phyloP scores from a whole-genome alignment of 306 rosid species.

The Hippophae tibetana region DNA sequence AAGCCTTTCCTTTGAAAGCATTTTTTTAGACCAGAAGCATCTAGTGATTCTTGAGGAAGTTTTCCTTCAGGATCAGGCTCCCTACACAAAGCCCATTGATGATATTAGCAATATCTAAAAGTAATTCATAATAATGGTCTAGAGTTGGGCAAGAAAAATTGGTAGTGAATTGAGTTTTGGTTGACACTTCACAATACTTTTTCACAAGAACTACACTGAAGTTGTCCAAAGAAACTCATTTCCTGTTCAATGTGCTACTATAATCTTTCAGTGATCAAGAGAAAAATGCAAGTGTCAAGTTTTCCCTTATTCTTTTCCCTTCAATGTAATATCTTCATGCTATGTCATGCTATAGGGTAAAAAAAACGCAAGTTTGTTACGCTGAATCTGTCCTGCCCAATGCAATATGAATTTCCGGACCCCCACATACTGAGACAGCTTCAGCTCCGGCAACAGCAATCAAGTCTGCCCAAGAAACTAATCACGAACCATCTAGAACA shows the following conservation, averaged over 20 bases:
- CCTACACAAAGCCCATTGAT: slow-evolving; percentile 22
- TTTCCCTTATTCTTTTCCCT: background rate
- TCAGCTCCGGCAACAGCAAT: slow-evolving; percentile 94
- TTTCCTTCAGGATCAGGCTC: slow-evolving; percentile 79
- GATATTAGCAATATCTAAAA: background rate
- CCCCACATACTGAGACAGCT: slow-evolving; percentile 87
- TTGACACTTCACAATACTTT: slow-evolving; percentile 8
- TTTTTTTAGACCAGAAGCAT: slow-evolving; percentile 68
- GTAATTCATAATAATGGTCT: slow-evolving; percentile 3
- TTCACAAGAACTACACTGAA: background rate
- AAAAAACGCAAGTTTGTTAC: slow-evolving; percentile 40
- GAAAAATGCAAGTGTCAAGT: slow-evolving; percentile 6
- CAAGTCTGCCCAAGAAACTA: slow-evolving; percentile 91
- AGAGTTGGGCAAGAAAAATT: slow-evolving; percentile 4
- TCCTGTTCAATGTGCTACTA: background rate
- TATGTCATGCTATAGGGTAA: slow-evolving; percentile 10
- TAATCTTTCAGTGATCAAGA: background rate
- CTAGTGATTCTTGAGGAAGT: slow-evolving; percentile 78
- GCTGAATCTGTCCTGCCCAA: slow-evolving; percentile 70
- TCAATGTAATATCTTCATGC: slow-evolving; percentile 5
- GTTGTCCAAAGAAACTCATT: background rate
- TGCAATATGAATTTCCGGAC: slow-evolving; percentile 63
- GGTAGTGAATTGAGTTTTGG: background rate
- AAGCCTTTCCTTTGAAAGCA: slow-evolving; percentile 74
- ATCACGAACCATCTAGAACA: slow-evolving; percentile 22